Evolutionary conservation across 2,329 filamentous ascomycete species (phyloP), one percentile per base, ranked within the genome.

Genomic region (Samsoniella hepiali): DNA sequence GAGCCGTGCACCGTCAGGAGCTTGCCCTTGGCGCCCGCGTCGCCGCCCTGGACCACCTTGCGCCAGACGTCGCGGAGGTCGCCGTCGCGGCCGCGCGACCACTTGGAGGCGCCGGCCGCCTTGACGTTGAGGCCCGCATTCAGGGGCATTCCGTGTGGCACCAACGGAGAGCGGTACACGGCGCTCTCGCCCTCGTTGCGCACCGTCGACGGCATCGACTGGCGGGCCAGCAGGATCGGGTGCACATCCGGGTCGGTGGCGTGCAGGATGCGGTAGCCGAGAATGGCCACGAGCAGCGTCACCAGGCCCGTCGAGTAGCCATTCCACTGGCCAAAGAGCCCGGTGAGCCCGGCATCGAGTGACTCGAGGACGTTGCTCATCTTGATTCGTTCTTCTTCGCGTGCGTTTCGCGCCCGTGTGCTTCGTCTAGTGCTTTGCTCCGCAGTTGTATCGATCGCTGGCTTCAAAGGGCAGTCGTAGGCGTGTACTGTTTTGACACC

Each of bases 21-120:
- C 70, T 87, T 87, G 65, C 90, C 91, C 67, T 86, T 87, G 47
- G 84, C 84, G 38, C 88, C 88, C 53, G 88, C 84, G 42, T 87
- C 85, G 63, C 87, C 84, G 40, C 74, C 91, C 62, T 81, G 81
- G 10, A 88, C 81, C 49, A 87, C 90, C 71, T 85, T 84, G 67
- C 88, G 86, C 95, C 95, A 99, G 63, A 99, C 82, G 76, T 99
- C 94, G 62, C 94, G 85, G 67, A 99, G 79, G 70, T 99, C 94
- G 51, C 95, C 95, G 74, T 96, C 88, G 63, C 90, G 88, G 56
- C 94, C 94, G 63, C 84, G 81, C 10, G 89, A 84, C 91, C 93
- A 97, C 77, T 92, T 92, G 54, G 91, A 89, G 53, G 89, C 86
- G 50, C 88, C 90, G 0, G 88, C 78, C 62, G 93, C 90, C 78